Percentiles rank a stretch among this genome's conserved stretches.
phyloP scores from a whole-genome alignment of 306 rosid species.

The Gastrolobium villosum region DNA sequence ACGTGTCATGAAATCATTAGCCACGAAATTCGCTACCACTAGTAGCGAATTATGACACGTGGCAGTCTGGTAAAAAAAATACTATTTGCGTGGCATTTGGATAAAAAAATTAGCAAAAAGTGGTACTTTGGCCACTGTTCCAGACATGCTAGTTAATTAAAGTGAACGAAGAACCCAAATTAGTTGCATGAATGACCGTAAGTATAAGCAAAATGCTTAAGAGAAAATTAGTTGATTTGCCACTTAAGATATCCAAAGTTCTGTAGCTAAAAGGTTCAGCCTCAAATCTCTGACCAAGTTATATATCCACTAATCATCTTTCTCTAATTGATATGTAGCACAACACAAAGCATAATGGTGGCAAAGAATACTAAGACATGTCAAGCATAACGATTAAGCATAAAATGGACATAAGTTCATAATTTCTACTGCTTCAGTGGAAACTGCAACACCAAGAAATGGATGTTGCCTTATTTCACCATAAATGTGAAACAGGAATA shows the following conservation, averaged over 20 bases:
- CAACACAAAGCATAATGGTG: slow-evolving; percentile 13
- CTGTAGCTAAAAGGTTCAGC: background rate
- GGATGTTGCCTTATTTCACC: slow-evolving; percentile 9
- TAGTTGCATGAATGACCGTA: background rate
- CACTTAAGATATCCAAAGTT: background rate
- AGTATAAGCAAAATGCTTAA: background rate
- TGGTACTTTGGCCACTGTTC: too few species aligned
- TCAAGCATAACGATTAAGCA: slow-evolving; percentile 5
- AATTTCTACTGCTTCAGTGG: background rate
- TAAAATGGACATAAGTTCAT: background rate
- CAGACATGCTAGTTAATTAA: background rate
- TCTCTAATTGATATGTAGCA: background rate
- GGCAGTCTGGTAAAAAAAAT: too few species aligned
- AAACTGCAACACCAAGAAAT: slow-evolving; percentile 7
- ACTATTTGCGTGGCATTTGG: too few species aligned
- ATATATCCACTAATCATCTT: background rate
- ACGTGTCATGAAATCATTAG: too few species aligned
- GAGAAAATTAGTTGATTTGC: background rate
- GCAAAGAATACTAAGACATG: background rate
- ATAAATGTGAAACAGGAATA: background rate
- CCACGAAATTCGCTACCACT: too few species aligned
- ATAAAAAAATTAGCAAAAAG: too few species aligned
- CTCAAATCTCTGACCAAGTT: background rate
- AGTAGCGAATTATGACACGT: too few species aligned
- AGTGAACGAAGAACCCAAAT: background rate